Conservation (phyloP, 1,139 yeast genomes). For the Candida tetrigidarum region DNA sequence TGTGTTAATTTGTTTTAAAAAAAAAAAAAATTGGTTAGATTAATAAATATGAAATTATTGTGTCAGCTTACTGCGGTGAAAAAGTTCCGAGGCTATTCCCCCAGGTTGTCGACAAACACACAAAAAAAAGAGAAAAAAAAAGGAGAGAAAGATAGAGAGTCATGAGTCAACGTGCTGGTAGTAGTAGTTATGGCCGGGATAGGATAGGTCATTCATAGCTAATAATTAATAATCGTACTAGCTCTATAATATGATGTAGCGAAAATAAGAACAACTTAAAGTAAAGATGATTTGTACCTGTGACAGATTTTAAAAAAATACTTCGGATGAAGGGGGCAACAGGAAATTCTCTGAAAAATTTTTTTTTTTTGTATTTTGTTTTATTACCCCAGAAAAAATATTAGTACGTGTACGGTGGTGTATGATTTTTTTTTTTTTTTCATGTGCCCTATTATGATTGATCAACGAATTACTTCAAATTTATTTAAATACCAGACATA, state of each 20-base stretch:
- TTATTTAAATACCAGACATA: background rate
- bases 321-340: slow-evolving; percentile 2
- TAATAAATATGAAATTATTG: background rate
- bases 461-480: background rate
- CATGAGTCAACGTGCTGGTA: slow-evolving; percentile 2
- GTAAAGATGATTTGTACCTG: too few relatives aligned
- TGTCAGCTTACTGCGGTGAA: too few relatives aligned
- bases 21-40: too few relatives aligned
- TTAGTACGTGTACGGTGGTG: background rate
- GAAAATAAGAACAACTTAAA: too few relatives aligned
- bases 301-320: too few relatives aligned
- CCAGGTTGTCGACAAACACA: background rate
- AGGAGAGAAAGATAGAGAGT: background rate
- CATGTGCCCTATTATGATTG: slow-evolving; percentile 1
- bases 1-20: too few relatives aligned
- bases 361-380: too few relatives aligned
- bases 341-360: too few relatives aligned
- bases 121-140: background rate
- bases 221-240: too few relatives aligned
- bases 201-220: too few relatives aligned
- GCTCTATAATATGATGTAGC: too few relatives aligned
- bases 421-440: background rate
- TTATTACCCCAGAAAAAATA: slow-evolving; percentile 2
- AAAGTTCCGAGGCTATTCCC: slow-evolving; percentile 5
- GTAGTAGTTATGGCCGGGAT: too few relatives aligned